phyloP scores from a whole-genome alignment of 1,139 yeast species.

The Meyerozyma athensensis region DNA sequence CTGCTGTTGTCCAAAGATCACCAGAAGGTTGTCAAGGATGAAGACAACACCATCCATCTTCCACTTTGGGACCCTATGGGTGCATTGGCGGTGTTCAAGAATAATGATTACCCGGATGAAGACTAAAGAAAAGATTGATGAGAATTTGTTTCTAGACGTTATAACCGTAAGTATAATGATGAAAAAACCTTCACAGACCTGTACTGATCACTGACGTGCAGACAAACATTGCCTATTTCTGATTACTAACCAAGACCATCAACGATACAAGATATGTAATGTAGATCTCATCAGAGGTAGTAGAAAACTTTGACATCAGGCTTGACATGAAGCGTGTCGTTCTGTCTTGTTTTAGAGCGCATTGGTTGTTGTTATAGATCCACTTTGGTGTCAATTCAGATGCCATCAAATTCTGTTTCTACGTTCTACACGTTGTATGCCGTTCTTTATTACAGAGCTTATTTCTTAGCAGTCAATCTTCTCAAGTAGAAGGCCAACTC shows the following conservation, averaged over 20 bases:
- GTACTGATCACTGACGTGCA: constrained; percentile 29
- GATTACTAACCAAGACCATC: constrained; percentile 5
- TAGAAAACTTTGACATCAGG: too few species aligned
- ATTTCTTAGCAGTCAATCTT: constrained; percentile 99
- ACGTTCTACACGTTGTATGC: constrained; percentile 4
- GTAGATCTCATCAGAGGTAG: too few species aligned
- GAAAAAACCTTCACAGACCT: constrained; percentile 39
- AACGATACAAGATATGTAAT: too few species aligned
- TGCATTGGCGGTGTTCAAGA: constrained; percentile 12
- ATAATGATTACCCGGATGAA: constrained; percentile 1
- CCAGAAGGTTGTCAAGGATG: constrained; percentile 7
- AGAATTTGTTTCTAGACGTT: not conserved
- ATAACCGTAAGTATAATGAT: constrained; percentile 18
- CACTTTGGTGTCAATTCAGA: not conserved
- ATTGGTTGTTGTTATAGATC: too few species aligned
- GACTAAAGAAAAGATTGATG: not conserved
- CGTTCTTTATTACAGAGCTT: constrained; percentile 28
- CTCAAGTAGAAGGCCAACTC: constrained; percentile 99
- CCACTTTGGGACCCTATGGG: constrained; percentile 20
- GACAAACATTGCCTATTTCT: constrained; percentile 27
- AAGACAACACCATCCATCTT: constrained; percentile 8
- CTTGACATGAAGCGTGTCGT: not conserved
- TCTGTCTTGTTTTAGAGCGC: too few species aligned
- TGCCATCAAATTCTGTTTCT: too few species aligned
- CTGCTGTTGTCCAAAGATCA: constrained; percentile 11